Evolutionary conservation across 768 basidiomycete species (phyloP).

Genomic region (Lactarius vividus): DNA sequence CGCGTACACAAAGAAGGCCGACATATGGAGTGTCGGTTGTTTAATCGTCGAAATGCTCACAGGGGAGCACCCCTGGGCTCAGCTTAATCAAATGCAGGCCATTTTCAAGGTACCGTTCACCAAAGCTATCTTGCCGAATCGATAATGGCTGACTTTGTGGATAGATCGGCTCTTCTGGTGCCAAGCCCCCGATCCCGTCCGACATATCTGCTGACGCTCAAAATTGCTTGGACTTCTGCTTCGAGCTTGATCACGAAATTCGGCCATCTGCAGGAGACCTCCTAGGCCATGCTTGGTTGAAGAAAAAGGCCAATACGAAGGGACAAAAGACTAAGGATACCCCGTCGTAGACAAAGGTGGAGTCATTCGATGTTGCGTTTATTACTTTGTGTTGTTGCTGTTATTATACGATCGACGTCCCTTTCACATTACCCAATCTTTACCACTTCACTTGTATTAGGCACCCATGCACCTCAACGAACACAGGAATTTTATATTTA

Average conservation of each 20-base stretch:
- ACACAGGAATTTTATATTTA: constrained; percentile 17
- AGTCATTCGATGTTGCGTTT: neutral
- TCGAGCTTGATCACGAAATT: constrained; percentile 77
- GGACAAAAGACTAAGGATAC: constrained; percentile 13
- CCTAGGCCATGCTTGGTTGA: constrained; percentile 72
- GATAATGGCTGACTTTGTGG: constrained; percentile 1
- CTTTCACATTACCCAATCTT: neutral
- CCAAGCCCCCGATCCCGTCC: constrained; percentile 82
- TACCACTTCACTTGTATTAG: constrained; percentile 6
- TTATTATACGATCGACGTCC: neutral
- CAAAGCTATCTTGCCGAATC: neutral
- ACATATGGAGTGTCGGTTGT: constrained; percentile 96
- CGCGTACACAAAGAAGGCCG: constrained; percentile 85
- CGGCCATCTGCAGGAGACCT: constrained; percentile 79
- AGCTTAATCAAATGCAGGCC: constrained; percentile 97
- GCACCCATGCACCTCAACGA: constrained; percentile 3
- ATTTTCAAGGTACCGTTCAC: constrained; percentile 78
- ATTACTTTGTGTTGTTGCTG: neutral
- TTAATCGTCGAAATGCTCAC: constrained; percentile 96
- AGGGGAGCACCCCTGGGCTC: constrained; percentile 93
- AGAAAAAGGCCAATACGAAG: constrained; percentile 21
- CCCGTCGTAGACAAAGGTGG: neutral
- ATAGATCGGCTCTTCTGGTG: constrained; percentile 88
- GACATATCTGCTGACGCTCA: constrained; percentile 90
- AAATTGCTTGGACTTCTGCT: constrained; percentile 82